Conservation (phyloP, 202 grass and related monocot species). For the Bolboschoenoplectus hybrid region DNA sequence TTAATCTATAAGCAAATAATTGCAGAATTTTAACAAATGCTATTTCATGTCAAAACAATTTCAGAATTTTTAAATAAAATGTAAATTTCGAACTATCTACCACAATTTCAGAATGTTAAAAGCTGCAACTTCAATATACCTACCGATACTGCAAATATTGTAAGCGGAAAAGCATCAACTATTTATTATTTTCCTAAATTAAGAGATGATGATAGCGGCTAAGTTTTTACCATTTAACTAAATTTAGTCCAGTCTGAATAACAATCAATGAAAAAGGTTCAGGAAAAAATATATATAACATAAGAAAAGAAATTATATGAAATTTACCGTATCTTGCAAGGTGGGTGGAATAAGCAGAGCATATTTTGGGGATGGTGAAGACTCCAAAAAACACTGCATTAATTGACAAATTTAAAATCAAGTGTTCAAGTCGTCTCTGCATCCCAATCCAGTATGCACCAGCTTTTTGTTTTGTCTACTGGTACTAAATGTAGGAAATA, state of each 20-base stretch:
- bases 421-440: conserved; percentile 9
- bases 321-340: conserved; percentile 82
- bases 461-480: conserved; percentile 40
- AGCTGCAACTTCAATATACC: neutral
- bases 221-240: neutral
- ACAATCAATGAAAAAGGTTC: neutral
- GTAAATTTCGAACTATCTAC: neutral
- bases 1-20: neutral
- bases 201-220: neutral
- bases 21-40: neutral
- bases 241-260: neutral
- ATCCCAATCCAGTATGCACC: conserved; percentile 20
- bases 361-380: conserved; percentile 91
- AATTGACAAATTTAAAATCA: conserved; percentile 27
- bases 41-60: conserved; percentile 22
- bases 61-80: neutral
- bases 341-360: conserved; percentile 85
- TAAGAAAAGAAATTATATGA: neutral
- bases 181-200: conserved; percentile 8
- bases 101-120: neutral
- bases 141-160: neutral
- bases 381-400: conserved; percentile 88
- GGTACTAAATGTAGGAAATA: conserved; percentile 34
- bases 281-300: neutral
- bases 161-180: neutral